A percentile compares a stretch with the other conserved stretches of the same genome.
Evolutionary conservation across 768 basidiomycete species (phyloP).

Genomic region (Lactifluus pinguis): DNA sequence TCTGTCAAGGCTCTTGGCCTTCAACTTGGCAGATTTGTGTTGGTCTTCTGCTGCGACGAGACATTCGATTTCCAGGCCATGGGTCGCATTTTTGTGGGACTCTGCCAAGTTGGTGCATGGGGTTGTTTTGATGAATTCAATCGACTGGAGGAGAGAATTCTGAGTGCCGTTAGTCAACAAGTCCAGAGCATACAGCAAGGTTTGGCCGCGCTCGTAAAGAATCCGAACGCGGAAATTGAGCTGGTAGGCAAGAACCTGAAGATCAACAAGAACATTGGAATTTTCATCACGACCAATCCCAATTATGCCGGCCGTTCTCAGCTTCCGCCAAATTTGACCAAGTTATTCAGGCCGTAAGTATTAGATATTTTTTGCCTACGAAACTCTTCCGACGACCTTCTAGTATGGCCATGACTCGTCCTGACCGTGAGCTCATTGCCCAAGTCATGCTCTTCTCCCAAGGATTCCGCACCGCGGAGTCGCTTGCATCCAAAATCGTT

Average conservation of each 20-base stretch:
- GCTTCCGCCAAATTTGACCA: constrained; percentile 79
- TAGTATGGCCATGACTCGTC: constrained; percentile 98
- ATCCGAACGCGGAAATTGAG: constrained; percentile 87
- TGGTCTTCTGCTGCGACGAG: constrained; percentile 99
- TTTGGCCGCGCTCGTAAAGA: constrained; percentile 69
- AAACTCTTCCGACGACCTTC: neutral
- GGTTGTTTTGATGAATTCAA: constrained; percentile 99
- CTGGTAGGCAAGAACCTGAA: constrained; percentile 90
- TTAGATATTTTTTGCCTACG: neutral
- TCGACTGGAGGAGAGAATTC: constrained; percentile 93
- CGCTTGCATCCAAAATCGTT: constrained; percentile 95
- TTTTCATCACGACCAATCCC: constrained; percentile 99
- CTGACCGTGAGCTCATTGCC: constrained; percentile 96
- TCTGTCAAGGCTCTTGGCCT: constrained; percentile 98
- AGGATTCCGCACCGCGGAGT: constrained; percentile 96
- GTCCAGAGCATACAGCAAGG: constrained; percentile 98
- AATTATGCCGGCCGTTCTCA: constrained; percentile 97
- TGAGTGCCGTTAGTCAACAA: constrained; percentile 97
- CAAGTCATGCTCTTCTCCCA: constrained; percentile 99
- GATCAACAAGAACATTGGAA: constrained; percentile 94
- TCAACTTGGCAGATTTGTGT: constrained; percentile 95
- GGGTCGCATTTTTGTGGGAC: constrained; percentile 97
- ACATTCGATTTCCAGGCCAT: constrained; percentile 99
- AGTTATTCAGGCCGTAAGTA: constrained; percentile 85
- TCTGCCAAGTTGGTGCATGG: constrained; percentile 99